These are phyloP conservation scores for Colletotrichum godetiae DNA, from an alignment of 2,329 filamentous ascomycete genomes.

Conservation along the genomic window DNA sequence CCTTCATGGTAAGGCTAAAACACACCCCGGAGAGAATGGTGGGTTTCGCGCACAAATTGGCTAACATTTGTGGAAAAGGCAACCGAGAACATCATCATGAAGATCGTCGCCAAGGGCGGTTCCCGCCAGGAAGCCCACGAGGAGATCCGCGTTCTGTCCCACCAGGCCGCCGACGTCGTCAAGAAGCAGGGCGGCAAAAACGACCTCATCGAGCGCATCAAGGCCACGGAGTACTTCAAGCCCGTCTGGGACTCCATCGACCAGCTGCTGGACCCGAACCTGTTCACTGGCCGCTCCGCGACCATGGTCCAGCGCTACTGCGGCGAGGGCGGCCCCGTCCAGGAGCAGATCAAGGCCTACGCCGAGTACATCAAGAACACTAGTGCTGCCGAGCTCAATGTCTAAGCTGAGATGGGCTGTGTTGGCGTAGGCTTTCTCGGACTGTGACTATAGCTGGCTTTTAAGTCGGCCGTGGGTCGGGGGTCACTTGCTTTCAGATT, in stretches of 20 bases:
- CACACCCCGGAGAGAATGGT: background rate
- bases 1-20: slow-evolving; percentile 76
- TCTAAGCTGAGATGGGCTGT: background rate
- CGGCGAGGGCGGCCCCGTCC: slow-evolving; percentile 51
- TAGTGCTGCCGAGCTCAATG: slow-evolving; percentile 41
- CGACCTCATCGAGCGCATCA: slow-evolving; percentile 74
- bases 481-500: background rate
- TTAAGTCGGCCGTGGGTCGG: background rate
- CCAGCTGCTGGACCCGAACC: slow-evolving; percentile 71
- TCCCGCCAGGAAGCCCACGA: slow-evolving; percentile 88
- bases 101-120: slow-evolving; percentile 75
- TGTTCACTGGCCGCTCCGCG: slow-evolving; percentile 58
- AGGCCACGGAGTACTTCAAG: slow-evolving; percentile 78
- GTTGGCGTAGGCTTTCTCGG: background rate
- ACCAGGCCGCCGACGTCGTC: slow-evolving; percentile 75
- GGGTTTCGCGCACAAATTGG: background rate
- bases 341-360: slow-evolving; percentile 53
- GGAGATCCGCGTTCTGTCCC: slow-evolving; percentile 83
- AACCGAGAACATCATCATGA: slow-evolving; percentile 78
- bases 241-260: slow-evolving; percentile 78
- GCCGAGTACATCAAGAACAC: slow-evolving; percentile 46
- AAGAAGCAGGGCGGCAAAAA: slow-evolving; percentile 56
- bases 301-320: slow-evolving; percentile 59
- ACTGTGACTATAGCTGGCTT: background rate
- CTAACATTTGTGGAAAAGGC: background rate